Base-by-base conservation (phyloP, 768 basidiomycete species). In the Mrakia gelida region DNA sequence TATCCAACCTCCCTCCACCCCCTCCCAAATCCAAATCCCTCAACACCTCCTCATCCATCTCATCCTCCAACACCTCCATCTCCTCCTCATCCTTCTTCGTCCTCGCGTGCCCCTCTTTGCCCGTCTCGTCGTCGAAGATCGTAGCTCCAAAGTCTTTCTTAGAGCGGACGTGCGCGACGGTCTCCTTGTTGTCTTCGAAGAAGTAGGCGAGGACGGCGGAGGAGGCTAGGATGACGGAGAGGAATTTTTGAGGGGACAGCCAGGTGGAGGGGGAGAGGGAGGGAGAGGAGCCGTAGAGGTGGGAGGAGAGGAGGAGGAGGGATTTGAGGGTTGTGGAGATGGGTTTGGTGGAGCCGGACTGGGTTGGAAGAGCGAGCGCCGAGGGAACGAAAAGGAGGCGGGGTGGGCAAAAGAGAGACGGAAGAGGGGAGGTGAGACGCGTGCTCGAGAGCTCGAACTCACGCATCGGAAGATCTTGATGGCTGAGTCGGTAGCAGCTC, bases 401-500 rank as follows among this genome's bases (percentile, higher is more conserved):
- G 13, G 2, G 26, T 9, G 59, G 3, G 59, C 4, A 38, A 38
- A 38, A 38, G 23, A 59, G 9, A 59, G 59, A n/a, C 3, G 7
- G 28, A 26, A 26, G 6, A 15, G 13, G 4, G 10, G 18, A 59
- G 21, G 59, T 1, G 3, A 3, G 49, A 73, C 34, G 30, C 38
- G 26, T 41, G 10, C 30, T 5, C 1, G 28, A 18, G 56, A 21
- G 56, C 0, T 6, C 16, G 15, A 11, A 70, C 67, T 70, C 30
- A 73, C 61, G 32, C 73, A 73, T 34, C 56, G 41, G 52, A 59
- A 73, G n/a, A 73, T 61, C 38, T 41, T 34, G 73, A 73, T 30
- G 7, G 38, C 52, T 52, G 49, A 52, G 10, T 34, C 56, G 4
- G 56, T 54, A 6, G 54, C 7, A 7, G 67, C 67, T 34, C 34